Conservation (phyloP, 2,329 filamentous ascomycete genomes). For the Monilinia aucupariae region DNA sequence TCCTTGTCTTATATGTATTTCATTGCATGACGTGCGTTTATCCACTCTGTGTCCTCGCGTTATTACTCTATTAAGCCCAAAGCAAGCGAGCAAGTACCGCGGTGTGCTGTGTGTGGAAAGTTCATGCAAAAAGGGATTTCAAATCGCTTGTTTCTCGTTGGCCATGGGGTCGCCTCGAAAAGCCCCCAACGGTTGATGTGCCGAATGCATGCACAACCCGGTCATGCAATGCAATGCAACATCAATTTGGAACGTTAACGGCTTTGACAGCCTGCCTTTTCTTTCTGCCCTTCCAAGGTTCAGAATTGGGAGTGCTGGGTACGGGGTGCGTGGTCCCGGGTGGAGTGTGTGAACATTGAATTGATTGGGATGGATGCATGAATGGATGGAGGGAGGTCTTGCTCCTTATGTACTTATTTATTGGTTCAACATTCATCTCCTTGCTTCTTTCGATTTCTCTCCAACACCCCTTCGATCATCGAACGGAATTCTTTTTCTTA, state of each 20-base stretch:
- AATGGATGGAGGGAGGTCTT: too few species aligned
- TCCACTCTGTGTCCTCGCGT: not conserved
- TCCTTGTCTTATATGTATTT: not conserved
- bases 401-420: too few species aligned
- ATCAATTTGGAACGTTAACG: not conserved
- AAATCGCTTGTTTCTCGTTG: not conserved
- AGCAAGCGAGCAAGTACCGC: not conserved
- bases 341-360: not conserved
- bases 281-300: not conserved
- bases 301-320: not conserved
- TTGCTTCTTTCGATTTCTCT: too few species aligned
- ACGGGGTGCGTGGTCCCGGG: too few species aligned
- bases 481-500: too few species aligned
- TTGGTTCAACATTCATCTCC: too few species aligned
- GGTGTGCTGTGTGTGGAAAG: not conserved
- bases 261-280: not conserved
- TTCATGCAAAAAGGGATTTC: not conserved
- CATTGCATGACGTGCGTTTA: not conserved
- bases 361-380: not conserved
- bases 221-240: not conserved
- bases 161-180: not conserved
- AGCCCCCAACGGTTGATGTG: not conserved
- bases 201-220: too few species aligned
- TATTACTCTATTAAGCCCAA: not conserved
- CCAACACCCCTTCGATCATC: too few species aligned